Evolutionary conservation across 495 filamentous ascomycete species (phyloP), one percentile per base, ranked within the genome.

Genomic region (Penicillium riverlandense): DNA sequence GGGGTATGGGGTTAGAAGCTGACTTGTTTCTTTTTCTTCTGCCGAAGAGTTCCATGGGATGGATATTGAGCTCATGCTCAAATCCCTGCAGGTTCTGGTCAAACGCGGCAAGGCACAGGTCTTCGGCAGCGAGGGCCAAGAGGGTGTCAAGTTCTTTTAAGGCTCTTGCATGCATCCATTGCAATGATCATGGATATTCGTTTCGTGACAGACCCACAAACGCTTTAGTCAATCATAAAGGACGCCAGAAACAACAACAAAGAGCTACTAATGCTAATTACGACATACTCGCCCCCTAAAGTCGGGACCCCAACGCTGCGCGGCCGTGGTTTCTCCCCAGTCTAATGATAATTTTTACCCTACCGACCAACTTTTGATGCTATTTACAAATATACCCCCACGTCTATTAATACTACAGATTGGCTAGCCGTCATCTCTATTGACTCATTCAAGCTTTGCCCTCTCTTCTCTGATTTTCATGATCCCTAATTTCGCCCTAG

Each of bases 111-210:
- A 85, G 65, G 90, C 92, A 15, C 90, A 96, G 66, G 78, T 97
- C 10, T 96, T 98, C 71, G 91, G 91, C 13, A 64, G 53, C 32
- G 90, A 90, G 49, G 91, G 91, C 51, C 80, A 85, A 45, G 78
- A 82, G 57, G 92, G 92, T 41, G 88, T 96, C 46, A 98, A 98
- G 69, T 97, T 98, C 70, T 96, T 96, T 60, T 97, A 71, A 71
- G 47, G 4, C 16, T 14, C 13, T 29, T 36, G 37, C 14, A 35
- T 50, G 36, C 29, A 30, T 54, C 27, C 33, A 42, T 47, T 37
- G 16, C 46, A 50, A 45, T 28, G 49, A 50, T 53, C 49, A 30
- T 56, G 54, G 62, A 46, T 61, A 55, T 55, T 22, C 22, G 22
- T 22, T 22, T 58, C 50, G 50, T 57, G 46, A 49, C 35, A 48